phyloP scores from a whole-genome alignment of 139 green algal species.

The Picochlorum sp. region DNA sequence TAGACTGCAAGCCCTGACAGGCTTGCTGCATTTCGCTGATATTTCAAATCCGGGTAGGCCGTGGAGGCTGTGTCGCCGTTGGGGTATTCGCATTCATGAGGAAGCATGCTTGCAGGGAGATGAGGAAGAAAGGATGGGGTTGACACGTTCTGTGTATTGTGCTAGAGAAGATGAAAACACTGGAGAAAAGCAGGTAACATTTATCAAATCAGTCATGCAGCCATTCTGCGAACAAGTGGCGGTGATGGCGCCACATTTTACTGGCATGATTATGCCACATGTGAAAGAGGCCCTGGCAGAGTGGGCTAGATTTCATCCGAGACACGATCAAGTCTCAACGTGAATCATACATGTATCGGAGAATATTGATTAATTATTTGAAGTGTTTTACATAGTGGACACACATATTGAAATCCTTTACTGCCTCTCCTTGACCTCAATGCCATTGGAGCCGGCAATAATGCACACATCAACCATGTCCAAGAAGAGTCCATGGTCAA shows the following conservation, averaged over 20 bases:
- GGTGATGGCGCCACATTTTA: conserved; percentile 29
- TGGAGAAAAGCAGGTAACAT: conserved; percentile 52
- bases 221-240: conserved; percentile 29
- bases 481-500: conserved; percentile 98
- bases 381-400: too few species aligned
- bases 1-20: conserved; percentile 23
- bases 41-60: conserved; percentile 52
- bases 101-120: conserved; percentile 49
- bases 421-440: conserved; percentile 67
- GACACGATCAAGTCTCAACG: too few species aligned
- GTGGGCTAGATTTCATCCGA: conserved; percentile 10
- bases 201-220: conserved; percentile 40
- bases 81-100: conserved; percentile 35
- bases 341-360: too few species aligned
- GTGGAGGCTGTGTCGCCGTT: conserved; percentile 21
- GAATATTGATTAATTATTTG: too few species aligned
- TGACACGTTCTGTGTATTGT: conserved; percentile 60
- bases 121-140: conserved; percentile 39
- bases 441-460: conserved; percentile 77
- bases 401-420: not conserved
- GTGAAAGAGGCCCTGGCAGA: conserved; percentile 10
- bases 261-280: conserved; percentile 10
- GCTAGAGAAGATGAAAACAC: conserved; percentile 50
- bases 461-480: conserved; percentile 93
- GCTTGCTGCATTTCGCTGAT: conserved; percentile 54